These are phyloP conservation scores for Fraxinus paxiana DNA, from an alignment of 305 asterid genomes.

Conservation along the genomic window DNA sequence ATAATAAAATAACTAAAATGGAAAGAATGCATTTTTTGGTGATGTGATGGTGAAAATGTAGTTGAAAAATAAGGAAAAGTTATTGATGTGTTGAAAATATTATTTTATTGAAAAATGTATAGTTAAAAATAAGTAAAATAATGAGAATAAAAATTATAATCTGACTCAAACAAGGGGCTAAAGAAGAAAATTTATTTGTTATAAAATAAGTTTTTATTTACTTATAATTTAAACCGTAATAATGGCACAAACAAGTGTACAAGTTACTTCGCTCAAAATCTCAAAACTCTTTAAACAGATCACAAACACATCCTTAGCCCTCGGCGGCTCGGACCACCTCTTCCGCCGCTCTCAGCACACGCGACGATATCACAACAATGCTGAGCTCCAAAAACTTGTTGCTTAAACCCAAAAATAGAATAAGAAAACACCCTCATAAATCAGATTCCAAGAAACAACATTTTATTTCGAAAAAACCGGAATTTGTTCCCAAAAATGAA, in stretches of 20 bases:
- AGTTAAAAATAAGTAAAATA: no score
- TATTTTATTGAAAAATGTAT: no score
- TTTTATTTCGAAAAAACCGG: conserved; percentile 23
- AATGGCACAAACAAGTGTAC: neutral
- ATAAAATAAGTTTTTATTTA: no score
- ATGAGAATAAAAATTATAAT: no score
- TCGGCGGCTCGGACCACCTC: conserved; percentile 28
- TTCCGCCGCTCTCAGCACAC: conserved; percentile 20
- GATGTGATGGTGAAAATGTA: no score
- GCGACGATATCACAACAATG: conserved; percentile 33
- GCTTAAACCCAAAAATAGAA: conserved; percentile 34
- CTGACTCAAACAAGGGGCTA: no score
- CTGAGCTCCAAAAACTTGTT: conserved; percentile 39
- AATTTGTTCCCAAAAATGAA: conserved; percentile 27
- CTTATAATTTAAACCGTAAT: neutral
- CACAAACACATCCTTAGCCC: neutral
- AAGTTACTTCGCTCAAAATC: neutral
- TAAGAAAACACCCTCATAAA: conserved; percentile 32
- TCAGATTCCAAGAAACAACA: conserved; percentile 27
- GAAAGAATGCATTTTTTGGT: no score
- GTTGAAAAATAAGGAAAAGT: no score
- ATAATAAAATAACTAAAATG: no score
- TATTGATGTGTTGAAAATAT: no score
- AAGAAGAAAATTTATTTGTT: no score
- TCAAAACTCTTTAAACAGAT: neutral